Percentiles rank a stretch among this genome's conserved stretches.
Conservation (phyloP, 441 rosid genomes). For the Pelargonium australe region DNA sequence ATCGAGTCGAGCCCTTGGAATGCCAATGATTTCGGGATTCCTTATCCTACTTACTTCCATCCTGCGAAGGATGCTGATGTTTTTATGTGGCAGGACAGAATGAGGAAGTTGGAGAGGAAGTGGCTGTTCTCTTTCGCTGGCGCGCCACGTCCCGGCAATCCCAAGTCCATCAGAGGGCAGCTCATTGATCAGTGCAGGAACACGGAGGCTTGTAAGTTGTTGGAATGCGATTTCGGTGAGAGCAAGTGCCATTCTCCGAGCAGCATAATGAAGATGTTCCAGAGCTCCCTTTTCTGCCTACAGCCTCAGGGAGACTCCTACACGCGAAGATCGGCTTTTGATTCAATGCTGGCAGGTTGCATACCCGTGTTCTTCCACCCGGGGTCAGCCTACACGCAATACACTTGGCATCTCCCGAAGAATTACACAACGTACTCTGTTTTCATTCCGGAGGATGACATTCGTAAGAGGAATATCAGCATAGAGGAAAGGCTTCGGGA, state of each 20-base stretch:
- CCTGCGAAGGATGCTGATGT: constrained; percentile 91
- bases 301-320: constrained; percentile 94
- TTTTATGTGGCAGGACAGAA: constrained; percentile 78
- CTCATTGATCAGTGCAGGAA: constrained; percentile 69
- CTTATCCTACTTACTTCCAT: constrained; percentile 92
- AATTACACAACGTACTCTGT: constrained; percentile 71
- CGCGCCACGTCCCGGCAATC: constrained; percentile 83
- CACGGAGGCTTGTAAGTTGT: constrained; percentile 57
- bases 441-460: constrained; percentile 79
- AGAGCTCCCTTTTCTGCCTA: constrained; percentile 72
- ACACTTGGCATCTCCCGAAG: constrained; percentile 92
- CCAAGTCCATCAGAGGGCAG: constrained; percentile 85
- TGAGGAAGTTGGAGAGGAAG: constrained; percentile 82
- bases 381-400: constrained; percentile 84
- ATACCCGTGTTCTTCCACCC: constrained; percentile 93
- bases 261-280: constrained; percentile 91
- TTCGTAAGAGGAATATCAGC: constrained; percentile 65
- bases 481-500: constrained; percentile 63
- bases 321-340: constrained; percentile 83
- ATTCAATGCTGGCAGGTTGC: constrained; percentile 84
- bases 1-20: constrained; percentile 99
- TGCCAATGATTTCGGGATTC: constrained; percentile 90
- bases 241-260: constrained; percentile 98
- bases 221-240: constrained; percentile 96
- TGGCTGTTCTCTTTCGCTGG: constrained; percentile 98